Evolutionary conservation across 2,329 filamentous ascomycete genomes (phyloP).

Genomic region (Calonectria pauciramosa): DNA sequence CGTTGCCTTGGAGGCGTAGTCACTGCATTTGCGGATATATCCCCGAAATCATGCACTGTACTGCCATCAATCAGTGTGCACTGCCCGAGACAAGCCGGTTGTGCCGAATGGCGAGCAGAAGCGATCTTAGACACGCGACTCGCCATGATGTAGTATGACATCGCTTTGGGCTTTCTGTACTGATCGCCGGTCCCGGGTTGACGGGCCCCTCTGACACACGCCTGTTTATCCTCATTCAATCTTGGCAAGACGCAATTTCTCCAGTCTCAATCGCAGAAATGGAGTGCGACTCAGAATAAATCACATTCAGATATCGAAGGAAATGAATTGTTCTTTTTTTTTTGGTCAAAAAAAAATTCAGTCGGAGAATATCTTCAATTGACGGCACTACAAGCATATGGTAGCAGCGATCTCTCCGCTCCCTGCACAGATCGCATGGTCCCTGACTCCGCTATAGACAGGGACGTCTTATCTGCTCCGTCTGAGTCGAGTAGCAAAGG

Average conservation of each 20-base stretch:
- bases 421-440: conserved; percentile 14
- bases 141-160: not conserved
- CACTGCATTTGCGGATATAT: not conserved
- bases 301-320: no score
- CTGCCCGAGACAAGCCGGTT: not conserved
- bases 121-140: not conserved
- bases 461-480: conserved; percentile 15
- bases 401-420: not conserved
- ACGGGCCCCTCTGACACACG: not conserved
- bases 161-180: not conserved
- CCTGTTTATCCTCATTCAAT: not conserved
- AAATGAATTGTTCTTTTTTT: not conserved
- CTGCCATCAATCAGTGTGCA: not conserved
- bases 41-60: not conserved
- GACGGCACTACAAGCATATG: conserved; percentile 10
- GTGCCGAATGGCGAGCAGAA: not conserved
- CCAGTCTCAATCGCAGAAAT: not conserved
- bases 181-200: not conserved
- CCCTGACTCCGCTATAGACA: conserved; percentile 20
- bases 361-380: not conserved
- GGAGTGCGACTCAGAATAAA: not conserved
- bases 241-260: not conserved
- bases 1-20: not conserved
- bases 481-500: not conserved
- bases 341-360: not conserved